These are phyloP conservation scores for Fusarium sterilihyphosum DNA, from an alignment of 2,329 filamentous ascomycete genomes.

Conservation along the genomic window DNA sequence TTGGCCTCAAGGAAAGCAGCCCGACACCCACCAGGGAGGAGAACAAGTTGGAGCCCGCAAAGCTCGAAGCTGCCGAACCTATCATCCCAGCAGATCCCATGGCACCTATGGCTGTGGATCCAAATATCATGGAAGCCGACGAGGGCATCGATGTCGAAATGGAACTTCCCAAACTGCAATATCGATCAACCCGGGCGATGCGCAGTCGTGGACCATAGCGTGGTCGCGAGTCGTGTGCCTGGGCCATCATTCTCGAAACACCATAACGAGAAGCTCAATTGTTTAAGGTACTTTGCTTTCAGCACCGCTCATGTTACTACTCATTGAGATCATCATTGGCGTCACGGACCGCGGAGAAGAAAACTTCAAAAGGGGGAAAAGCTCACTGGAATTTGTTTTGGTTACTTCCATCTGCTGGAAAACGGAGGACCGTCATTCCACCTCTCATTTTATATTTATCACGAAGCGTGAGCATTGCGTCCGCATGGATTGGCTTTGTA, in stretches of 20 bases:
- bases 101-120: conserved; percentile 48
- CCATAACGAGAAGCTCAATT: conserved; percentile 7
- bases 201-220: conserved; percentile 45
- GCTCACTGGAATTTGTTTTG: not conserved
- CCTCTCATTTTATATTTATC: conserved; percentile 29
- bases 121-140: conserved; percentile 51
- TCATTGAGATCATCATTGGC: conserved; percentile 32
- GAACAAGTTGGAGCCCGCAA: conserved; percentile 39
- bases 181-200: conserved; percentile 55
- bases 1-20: conserved; percentile 44
- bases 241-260: conserved; percentile 32
- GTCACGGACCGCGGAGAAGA: conserved; percentile 26
- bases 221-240: conserved; percentile 34
- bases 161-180: conserved; percentile 52
- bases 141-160: conserved; percentile 55
- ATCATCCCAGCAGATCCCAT: conserved; percentile 19
- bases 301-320: conserved; percentile 19
- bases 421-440: not conserved
- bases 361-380: not conserved
- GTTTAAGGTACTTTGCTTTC: not conserved
- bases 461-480: conserved; percentile 33
- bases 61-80: conserved; percentile 39
- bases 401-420: not conserved
- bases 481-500: conserved; percentile 23
- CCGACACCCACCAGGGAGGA: conserved; percentile 37